Evolutionary conservation across 495 filamentous ascomycete species (phyloP).

Genomic region (Parmelia sp.): DNA sequence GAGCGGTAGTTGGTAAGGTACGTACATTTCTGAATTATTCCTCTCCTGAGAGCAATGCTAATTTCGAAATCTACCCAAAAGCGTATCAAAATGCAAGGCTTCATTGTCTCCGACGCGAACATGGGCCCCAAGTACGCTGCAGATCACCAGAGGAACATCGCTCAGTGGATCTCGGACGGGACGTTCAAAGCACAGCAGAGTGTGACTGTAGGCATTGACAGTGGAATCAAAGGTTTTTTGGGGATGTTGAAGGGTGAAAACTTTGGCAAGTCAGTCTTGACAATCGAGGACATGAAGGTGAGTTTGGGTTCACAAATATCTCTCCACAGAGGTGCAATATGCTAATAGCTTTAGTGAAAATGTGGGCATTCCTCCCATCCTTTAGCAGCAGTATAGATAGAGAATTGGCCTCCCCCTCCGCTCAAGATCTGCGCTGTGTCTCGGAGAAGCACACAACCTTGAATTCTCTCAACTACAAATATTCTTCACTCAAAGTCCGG

Average conservation of each 20-base stretch:
- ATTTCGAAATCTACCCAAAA: too few relatives aligned
- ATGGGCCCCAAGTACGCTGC: conserved; percentile 64
- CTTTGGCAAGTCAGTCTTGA: conserved; percentile 83
- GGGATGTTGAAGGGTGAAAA: conserved; percentile 86
- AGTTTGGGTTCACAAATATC: background rate
- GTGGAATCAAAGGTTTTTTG: conserved; percentile 71
- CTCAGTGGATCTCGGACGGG: conserved; percentile 80
- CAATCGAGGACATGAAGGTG: conserved; percentile 42
- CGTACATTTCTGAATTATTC: too few relatives aligned
- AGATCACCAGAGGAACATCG: conserved; percentile 76
- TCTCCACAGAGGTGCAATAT: background rate
- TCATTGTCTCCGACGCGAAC: conserved; percentile 61
- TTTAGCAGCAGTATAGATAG: background rate
- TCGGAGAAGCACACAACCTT: background rate
- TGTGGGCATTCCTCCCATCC: background rate
- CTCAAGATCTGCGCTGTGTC: background rate
- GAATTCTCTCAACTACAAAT: conserved; percentile 1
- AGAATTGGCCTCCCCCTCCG: background rate
- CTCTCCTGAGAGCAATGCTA: too few relatives aligned
- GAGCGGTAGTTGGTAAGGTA: conserved; percentile 48
- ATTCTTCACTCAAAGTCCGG: background rate
- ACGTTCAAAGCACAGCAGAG: conserved; percentile 65
- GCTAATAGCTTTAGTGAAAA: background rate
- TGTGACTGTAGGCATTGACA: conserved; percentile 76
- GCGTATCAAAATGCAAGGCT: conserved; percentile 63